Percentiles rank a stretch among this genome's conserved stretches.
These are phyloP conservation scores for Aegilops umbellulata DNA, from an alignment of 176 grass and related monocot species.

Conservation along the genomic window DNA sequence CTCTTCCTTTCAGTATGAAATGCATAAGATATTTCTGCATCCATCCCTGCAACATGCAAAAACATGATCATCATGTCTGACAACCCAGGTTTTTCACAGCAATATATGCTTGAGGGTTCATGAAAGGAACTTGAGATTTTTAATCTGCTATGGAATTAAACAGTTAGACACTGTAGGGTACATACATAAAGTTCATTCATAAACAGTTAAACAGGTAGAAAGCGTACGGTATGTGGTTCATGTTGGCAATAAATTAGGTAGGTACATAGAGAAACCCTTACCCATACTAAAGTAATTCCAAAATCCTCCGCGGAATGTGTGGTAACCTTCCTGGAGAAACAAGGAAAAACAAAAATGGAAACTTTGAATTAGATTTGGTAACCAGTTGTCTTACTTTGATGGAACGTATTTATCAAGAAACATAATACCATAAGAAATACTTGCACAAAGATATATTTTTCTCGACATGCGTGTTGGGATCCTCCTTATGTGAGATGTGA, in stretches of 20 bases:
- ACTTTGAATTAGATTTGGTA: constrained; percentile 12
- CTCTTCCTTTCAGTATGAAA: constrained; percentile 90
- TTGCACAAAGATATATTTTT: constrained; percentile 10
- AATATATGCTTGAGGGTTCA: constrained; percentile 14
- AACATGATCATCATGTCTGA: constrained; percentile 17
- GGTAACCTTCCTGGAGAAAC: constrained; percentile 68
- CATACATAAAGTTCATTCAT: neutral
- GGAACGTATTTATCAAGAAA: neutral
- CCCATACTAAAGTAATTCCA: constrained; percentile 99
- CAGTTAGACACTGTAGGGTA: neutral
- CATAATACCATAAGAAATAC: constrained; percentile 17
- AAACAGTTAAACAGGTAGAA: too few species aligned
- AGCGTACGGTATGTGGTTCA: neutral
- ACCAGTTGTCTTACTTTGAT: neutral
- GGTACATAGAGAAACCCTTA: constrained; percentile 37
- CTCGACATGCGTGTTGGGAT: too few species aligned
- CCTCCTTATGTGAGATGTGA: too few species aligned
- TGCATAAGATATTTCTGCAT: constrained; percentile 92
- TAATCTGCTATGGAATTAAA: constrained; percentile 4
- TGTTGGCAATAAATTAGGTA: neutral
- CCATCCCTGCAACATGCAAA: constrained; percentile 69
- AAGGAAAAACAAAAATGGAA: constrained; percentile 26
- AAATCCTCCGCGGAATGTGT: constrained; percentile 87
- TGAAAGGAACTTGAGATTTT: constrained; percentile 7
- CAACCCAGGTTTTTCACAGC: neutral